Evolutionary conservation across 768 basidiomycete genomes (phyloP).

Genomic region (Rhodocollybia butyracea): DNA sequence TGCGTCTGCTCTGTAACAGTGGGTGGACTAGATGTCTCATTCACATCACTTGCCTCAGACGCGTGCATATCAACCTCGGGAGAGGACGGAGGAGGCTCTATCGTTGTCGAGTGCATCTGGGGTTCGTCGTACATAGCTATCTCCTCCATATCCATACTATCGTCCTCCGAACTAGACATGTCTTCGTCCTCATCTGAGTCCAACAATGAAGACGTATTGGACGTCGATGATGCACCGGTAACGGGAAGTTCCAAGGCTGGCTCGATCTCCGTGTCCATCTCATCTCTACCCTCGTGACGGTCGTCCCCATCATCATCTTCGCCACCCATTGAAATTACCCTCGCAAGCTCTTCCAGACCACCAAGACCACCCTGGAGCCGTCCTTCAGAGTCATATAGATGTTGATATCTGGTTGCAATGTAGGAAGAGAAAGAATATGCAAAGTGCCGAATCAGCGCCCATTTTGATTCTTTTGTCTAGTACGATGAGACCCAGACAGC

Average conservation of each 20-base stretch:
- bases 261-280: slow-evolving; percentile 40
- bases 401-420: slow-evolving; percentile 33
- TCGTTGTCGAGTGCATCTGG: slow-evolving; percentile 2
- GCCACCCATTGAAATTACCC: slow-evolving; percentile 59
- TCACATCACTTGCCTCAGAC: background rate
- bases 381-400: slow-evolving; percentile 79
- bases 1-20: slow-evolving; percentile 16
- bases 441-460: slow-evolving; percentile 2
- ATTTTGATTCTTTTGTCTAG: background rate
- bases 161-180: slow-evolving; percentile 74
- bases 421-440: background rate
- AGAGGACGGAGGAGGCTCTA: slow-evolving; percentile 23
- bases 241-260: slow-evolving; percentile 70
- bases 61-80: slow-evolving; percentile 6
- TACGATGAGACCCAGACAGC: background rate
- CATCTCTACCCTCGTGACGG: slow-evolving; percentile 17
- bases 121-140: slow-evolving; percentile 73
- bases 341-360: slow-evolving; percentile 82
- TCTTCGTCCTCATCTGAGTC: slow-evolving; percentile 71
- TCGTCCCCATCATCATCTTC: slow-evolving; percentile 24
- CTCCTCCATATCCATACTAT: slow-evolving; percentile 67
- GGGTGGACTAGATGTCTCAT: background rate
- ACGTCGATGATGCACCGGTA: slow-evolving; percentile 40
- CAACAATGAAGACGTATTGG: slow-evolving; percentile 42
- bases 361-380: slow-evolving; percentile 84